Base-by-base conservation (phyloP, 2,329 filamentous ascomycete species). In the Pestalotiopsis sp. region DNA sequence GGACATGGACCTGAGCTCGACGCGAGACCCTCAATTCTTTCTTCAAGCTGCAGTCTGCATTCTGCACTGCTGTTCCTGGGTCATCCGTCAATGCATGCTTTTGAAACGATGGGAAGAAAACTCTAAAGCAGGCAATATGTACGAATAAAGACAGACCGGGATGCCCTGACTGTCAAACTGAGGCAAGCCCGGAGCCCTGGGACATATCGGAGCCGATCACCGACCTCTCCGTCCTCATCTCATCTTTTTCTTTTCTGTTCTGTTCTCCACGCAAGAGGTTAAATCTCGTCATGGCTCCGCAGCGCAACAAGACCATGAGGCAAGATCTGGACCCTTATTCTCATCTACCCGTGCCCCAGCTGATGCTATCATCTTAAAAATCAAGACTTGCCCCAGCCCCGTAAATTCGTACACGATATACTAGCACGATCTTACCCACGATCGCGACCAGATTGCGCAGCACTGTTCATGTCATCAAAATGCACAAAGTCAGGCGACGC, bases 51-150 rank as follows among this genome's bases (percentile, higher is more conserved):
- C 31, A 36, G 31, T 36, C 31, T 36, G 31, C 31, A 36, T 36
- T 36, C 31, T 36, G 31, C 31, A 20, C 14, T 52, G 45, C 45
- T 6, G 14, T 52, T 52, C 20, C 45, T 52, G 45, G 45, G 45
- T 52, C 45, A 52, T 20, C 45, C 45, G 59, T 62, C 12, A 36
- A 36, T 62, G 27, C 23, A 59, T 62, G 27, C 31, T 36, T 36
- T 38, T 62, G 59, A 62, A 62, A 62, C 59, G 25, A n/a, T 62
- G n/a, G 59, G 45, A 0, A 52, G 31, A 17, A 39, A 61, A 62
- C 59, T 62, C 36, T 62, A 62, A 62, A 38, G 25, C 38, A 13
- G 38, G 59, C 31, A 39, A 11, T 20, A 38, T 49, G 41, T 14
- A 14, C 41, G n/a, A n/a, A 49, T n/a, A 3, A n/a, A 36, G 59